phyloP scores from a whole-genome alignment of 2,329 filamentous ascomycete species.

The Cercospora canescens region DNA sequence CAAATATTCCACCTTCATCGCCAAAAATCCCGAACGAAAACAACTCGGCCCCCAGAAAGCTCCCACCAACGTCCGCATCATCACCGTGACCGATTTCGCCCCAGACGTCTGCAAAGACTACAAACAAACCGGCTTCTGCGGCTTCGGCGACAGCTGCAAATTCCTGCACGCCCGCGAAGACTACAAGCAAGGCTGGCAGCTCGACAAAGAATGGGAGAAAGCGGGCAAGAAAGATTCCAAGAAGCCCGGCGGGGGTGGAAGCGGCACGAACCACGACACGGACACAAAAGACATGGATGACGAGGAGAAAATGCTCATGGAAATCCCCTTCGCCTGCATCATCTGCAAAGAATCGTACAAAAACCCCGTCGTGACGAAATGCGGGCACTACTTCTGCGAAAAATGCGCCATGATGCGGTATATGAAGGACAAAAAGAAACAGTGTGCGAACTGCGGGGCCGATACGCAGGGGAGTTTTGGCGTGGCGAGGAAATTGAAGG shows the following conservation, averaged over 20 bases:
- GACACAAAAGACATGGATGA: conserved; percentile 53
- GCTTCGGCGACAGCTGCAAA: conserved; percentile 79
- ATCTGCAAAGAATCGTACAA: conserved; percentile 80
- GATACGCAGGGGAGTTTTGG: conserved; percentile 92
- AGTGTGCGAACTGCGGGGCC: conserved; percentile 80
- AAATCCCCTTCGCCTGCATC: conserved; percentile 86
- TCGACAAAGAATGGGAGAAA: conserved; percentile 92
- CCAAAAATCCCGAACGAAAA: conserved; percentile 72
- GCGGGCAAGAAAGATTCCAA: conserved; percentile 67
- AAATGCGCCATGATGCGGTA: conserved; percentile 84
- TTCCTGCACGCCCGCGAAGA: conserved; percentile 75
- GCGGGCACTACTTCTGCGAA: conserved; percentile 95
- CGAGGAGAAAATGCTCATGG: conserved; percentile 73
- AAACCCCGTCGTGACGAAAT: conserved; percentile 81
- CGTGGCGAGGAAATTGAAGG: conserved; percentile 77
- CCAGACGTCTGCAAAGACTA: conserved; percentile 96
- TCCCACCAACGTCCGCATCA: conserved; percentile 83
- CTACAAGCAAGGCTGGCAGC: conserved; percentile 90
- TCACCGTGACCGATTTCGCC: conserved; percentile 86
- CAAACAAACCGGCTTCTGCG: conserved; percentile 74
- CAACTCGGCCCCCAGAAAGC: conserved; percentile 85
- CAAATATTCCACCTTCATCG: conserved; percentile 72
- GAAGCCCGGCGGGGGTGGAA: conserved; percentile 53
- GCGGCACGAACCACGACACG: too few species aligned
- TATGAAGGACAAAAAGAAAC: conserved; percentile 73